phyloP scores from a whole-genome alignment of 441 rosid species.

The Gossypium gossypioides region DNA sequence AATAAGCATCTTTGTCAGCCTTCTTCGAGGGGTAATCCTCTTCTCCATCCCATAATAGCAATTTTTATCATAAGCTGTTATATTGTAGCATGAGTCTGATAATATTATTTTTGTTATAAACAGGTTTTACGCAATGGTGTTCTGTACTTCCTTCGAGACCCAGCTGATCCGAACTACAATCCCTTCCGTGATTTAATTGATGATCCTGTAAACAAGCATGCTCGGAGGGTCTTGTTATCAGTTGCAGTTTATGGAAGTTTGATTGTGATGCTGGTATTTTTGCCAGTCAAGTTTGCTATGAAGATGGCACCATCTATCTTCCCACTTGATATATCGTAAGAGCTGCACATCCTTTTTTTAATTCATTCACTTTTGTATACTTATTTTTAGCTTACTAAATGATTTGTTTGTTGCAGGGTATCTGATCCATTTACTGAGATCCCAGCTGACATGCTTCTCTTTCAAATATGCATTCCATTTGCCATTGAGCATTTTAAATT shows the following conservation, averaged over 20 bases:
- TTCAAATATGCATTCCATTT: slow-evolving; percentile 94
- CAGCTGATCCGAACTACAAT: slow-evolving; percentile 92
- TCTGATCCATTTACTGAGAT: slow-evolving; percentile 97
- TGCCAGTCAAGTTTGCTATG: slow-evolving; percentile 94
- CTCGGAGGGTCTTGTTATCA: slow-evolving; percentile 80
- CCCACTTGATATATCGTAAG: slow-evolving; percentile 92
- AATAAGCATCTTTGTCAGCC: slow-evolving; percentile 96
- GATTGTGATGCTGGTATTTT: slow-evolving; percentile 92
- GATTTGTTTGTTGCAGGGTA: slow-evolving; percentile 44
- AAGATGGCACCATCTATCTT: slow-evolving; percentile 79
- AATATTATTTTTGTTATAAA: slow-evolving; percentile 11
- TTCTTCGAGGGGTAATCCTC: slow-evolving; percentile 90
- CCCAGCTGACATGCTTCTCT: slow-evolving; percentile 93
- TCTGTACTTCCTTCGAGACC: slow-evolving; percentile 81
- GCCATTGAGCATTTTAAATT: slow-evolving; percentile 83
- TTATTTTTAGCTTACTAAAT: neutral
- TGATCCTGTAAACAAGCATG: slow-evolving; percentile 96
- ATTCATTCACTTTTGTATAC: neutral
- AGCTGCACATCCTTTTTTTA: neutral
- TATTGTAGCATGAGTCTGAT: slow-evolving; percentile 10
- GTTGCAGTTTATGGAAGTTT: slow-evolving; percentile 92
- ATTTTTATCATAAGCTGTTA: neutral
- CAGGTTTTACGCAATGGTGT: slow-evolving; percentile 93
- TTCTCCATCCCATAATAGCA: neutral
- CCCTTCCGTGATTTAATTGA: slow-evolving; percentile 95